phyloP scores from a whole-genome alignment of 352 stramenopile species.

The Thalassiosira exigua region DNA sequence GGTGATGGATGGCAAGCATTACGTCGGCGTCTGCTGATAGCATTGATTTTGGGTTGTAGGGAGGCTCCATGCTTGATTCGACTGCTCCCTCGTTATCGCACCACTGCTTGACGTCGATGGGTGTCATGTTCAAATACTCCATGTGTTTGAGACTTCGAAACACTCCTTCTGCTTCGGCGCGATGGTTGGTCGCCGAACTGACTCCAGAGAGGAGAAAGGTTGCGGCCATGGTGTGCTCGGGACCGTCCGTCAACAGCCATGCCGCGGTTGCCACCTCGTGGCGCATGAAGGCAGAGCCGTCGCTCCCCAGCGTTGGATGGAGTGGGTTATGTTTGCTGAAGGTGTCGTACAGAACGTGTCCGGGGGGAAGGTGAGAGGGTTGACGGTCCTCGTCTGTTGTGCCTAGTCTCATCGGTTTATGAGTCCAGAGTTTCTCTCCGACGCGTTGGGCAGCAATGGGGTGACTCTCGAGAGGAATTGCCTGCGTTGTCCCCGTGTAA shows the following conservation, averaged over 20 bases:
- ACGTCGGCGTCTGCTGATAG: constrained; percentile 20
- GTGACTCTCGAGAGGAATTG: neutral
- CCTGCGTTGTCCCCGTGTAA: too few relatives aligned
- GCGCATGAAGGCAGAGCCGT: neutral
- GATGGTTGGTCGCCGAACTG: neutral
- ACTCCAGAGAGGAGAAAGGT: too few relatives aligned
- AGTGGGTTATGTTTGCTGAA: neutral
- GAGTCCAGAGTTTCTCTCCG: neutral
- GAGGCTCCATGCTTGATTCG: neutral
- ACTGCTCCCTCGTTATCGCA: constrained; percentile 19
- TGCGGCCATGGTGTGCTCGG: neutral
- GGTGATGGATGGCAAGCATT: constrained; percentile 20
- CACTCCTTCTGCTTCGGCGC: constrained; percentile 14
- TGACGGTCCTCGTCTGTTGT: neutral
- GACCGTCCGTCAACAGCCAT: constrained; percentile 4
- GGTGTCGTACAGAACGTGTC: neutral
- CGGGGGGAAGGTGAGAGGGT: neutral
- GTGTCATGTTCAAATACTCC: neutral
- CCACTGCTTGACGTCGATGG: constrained; percentile 13
- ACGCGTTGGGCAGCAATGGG: neutral
- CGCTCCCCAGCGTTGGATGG: too few relatives aligned
- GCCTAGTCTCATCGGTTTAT: neutral
- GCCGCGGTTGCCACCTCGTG: constrained; percentile 17
- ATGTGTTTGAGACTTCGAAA: constrained; percentile 16
- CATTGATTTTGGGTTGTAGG: neutral